Percentiles rank a stretch among this genome's conserved stretches.
Evolutionary conservation across 345 rosid species (phyloP).

Genomic region (Eucalyptus cladocalyx): DNA sequence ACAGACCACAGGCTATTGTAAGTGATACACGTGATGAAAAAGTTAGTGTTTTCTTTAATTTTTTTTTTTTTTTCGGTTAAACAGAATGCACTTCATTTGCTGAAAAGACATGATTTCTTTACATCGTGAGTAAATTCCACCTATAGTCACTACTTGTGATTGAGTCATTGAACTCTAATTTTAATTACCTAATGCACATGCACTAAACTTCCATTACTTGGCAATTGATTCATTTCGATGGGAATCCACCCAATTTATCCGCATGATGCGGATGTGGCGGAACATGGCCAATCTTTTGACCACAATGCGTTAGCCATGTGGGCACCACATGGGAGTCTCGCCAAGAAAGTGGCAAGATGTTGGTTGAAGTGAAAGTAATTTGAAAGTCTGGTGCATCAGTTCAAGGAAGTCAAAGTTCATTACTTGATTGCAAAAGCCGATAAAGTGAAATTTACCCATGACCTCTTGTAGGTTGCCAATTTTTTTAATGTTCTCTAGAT

Average conservation of each 20-base stretch:
- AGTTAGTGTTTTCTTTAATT: background rate
- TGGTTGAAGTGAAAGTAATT: background rate
- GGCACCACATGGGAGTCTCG: background rate
- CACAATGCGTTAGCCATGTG: background rate
- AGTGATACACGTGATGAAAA: background rate
- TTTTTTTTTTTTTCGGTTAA: background rate
- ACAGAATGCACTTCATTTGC: background rate
- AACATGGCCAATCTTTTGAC: background rate
- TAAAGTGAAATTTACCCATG: background rate
- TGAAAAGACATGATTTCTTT: background rate
- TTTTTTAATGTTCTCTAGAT: background rate
- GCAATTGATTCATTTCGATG: background rate
- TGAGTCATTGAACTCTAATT: background rate
- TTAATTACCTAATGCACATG: background rate
- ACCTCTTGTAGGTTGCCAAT: background rate
- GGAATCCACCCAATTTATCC: background rate
- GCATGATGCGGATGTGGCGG: background rate
- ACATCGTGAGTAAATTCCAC: background rate
- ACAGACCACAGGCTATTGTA: conserved; percentile 32
- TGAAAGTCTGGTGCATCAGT: background rate
- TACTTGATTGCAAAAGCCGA: background rate
- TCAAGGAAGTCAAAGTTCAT: background rate
- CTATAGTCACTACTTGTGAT: background rate
- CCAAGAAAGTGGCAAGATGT: background rate
- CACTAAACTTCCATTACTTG: background rate